A percentile compares a stretch with the other conserved stretches of the same genome.
Evolutionary conservation across 2,329 filamentous ascomycete genomes (phyloP).

Genomic region (Epichloe glyceriae): DNA sequence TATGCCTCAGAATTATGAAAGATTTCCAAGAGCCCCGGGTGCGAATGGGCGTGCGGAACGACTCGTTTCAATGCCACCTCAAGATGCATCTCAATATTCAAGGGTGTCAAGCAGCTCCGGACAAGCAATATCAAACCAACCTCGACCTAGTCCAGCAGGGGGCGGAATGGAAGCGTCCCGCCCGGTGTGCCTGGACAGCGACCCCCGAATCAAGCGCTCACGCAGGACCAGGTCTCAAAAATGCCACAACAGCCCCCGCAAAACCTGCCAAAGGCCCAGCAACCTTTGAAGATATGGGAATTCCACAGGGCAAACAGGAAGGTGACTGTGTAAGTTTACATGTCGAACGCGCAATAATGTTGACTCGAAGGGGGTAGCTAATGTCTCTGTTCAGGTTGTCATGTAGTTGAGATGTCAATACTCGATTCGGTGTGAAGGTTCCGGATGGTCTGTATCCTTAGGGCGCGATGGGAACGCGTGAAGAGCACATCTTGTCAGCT

Average conservation of each 20-base stretch:
- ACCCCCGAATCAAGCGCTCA: slow-evolving; percentile 1
- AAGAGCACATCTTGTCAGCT: no score
- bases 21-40: slow-evolving; percentile 19
- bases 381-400: not conserved
- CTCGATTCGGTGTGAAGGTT: not conserved
- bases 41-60: slow-evolving; percentile 19
- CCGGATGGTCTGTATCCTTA: no score
- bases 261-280: slow-evolving; percentile 63
- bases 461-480: no score
- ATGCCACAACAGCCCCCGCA: slow-evolving; percentile 18
- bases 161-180: slow-evolving; percentile 26
- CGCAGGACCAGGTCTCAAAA: slow-evolving; percentile 16
- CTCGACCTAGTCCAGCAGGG: slow-evolving; percentile 10
- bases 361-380: not conserved
- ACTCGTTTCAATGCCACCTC: slow-evolving; percentile 19
- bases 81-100: slow-evolving; percentile 10
- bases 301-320: slow-evolving; percentile 72
- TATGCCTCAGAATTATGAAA: slow-evolving; percentile 12
- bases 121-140: slow-evolving; percentile 9
- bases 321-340: slow-evolving; percentile 66
- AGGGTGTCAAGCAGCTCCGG: slow-evolving; percentile 11
- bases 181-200: slow-evolving; percentile 15
- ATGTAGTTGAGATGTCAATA: not conserved
- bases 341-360: no score
- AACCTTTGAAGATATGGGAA: slow-evolving; percentile 97